Percentiles rank a stretch among this genome's conserved stretches.
These are phyloP conservation scores for Paspalum notatum DNA, from an alignment of 176 grass and related monocot species.

Conservation along the genomic window DNA sequence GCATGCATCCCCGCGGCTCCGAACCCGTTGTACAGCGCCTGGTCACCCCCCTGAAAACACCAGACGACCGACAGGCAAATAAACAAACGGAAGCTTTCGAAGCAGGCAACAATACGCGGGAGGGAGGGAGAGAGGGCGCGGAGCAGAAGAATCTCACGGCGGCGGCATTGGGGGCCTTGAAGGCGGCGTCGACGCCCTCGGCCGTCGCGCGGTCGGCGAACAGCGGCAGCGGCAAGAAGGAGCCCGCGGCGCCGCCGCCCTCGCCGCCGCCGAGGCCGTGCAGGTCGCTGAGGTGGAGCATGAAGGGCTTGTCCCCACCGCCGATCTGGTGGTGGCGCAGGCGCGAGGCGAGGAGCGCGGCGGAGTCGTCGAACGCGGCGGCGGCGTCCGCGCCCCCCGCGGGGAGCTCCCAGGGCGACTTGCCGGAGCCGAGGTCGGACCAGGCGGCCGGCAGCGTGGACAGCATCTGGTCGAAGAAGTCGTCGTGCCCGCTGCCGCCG, in stretches of 20 bases:
- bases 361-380: slow-evolving; percentile 58
- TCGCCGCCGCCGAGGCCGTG: slow-evolving; percentile 39
- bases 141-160: slow-evolving; percentile 48
- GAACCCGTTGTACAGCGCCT: slow-evolving; percentile 53
- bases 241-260: slow-evolving; percentile 23
- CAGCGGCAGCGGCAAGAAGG: slow-evolving; percentile 61
- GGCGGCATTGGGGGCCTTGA: slow-evolving; percentile 64
- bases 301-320: slow-evolving; percentile 63
- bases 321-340: slow-evolving; percentile 87
- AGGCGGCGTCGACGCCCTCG: slow-evolving; percentile 57
- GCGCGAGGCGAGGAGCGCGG: slow-evolving; percentile 62
- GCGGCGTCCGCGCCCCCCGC: slow-evolving; percentile 24
- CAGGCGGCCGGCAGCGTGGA: slow-evolving; percentile 68
- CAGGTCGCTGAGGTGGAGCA: slow-evolving; percentile 62
- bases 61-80: background rate
- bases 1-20: slow-evolving; percentile 40
- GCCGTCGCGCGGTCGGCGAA: slow-evolving; percentile 56
- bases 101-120: too few relatives aligned
- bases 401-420: slow-evolving; percentile 72
- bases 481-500: slow-evolving; percentile 60
- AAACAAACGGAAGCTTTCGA: background rate
- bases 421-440: slow-evolving; percentile 67
- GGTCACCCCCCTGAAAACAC: slow-evolving; percentile 39
- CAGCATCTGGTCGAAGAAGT: slow-evolving; percentile 98
- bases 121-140: background rate